phyloP scores from a whole-genome alignment of 208 protist species.

The Porcisia hertigi region DNA sequence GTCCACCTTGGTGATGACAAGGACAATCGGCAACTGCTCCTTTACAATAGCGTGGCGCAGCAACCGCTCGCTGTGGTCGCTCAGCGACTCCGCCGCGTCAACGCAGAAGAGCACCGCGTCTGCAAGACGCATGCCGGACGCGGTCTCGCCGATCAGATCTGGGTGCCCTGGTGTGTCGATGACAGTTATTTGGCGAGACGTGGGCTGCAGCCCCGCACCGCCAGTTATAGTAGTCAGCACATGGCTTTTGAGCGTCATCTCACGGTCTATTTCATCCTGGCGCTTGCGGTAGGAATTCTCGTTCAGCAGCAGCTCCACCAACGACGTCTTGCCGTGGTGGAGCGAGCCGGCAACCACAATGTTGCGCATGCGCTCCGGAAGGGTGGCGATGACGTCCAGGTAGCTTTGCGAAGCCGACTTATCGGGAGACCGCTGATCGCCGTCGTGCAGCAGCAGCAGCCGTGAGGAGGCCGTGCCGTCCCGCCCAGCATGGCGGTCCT shows the following conservation, averaged over 20 bases:
- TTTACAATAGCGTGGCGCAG: constrained; percentile 79
- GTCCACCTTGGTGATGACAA: constrained; percentile 98
- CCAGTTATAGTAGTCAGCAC: constrained; percentile 56
- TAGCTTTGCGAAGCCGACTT: constrained; percentile 28
- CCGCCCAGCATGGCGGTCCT: constrained; percentile 28
- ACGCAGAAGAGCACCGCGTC: constrained; percentile 97
- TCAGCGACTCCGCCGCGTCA: constrained; percentile 97
- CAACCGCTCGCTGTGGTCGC: constrained; percentile 75
- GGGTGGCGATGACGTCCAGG: constrained; percentile 44
- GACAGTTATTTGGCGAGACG: constrained; percentile 92
- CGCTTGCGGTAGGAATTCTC: constrained; percentile 47
- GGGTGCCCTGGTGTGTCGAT: constrained; percentile 99
- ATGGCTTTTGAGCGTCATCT: constrained; percentile 71
- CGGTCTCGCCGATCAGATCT: constrained; percentile 97
- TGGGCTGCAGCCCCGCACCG: constrained; percentile 46
- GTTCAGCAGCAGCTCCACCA: constrained; percentile 87
- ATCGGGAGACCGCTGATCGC: neutral
- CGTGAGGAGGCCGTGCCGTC: constrained; percentile 12
- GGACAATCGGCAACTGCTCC: constrained; percentile 85
- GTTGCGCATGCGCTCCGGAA: constrained; percentile 92
- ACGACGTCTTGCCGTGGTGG: constrained; percentile 97
- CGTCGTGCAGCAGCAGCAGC: constrained; percentile 21
- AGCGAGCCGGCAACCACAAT: constrained; percentile 94
- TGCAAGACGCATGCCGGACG: constrained; percentile 91
- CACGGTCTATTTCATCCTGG: constrained; percentile 63